phyloP scores from a whole-genome alignment of 805 yeast species.

The Wickerhamiella vanderwaltii region DNA sequence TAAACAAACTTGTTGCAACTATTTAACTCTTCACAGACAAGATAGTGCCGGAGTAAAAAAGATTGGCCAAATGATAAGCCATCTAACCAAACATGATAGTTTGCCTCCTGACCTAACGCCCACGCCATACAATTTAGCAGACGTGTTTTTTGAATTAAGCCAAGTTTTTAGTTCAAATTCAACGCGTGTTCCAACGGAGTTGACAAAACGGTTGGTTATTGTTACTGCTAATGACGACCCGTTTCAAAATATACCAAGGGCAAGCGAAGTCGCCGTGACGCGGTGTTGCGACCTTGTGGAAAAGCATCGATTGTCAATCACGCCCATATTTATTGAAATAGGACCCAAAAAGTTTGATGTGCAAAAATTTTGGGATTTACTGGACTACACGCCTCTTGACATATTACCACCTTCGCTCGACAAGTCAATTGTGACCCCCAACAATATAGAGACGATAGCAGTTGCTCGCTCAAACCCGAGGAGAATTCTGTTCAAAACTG shows the following conservation, averaged over 20 bases:
- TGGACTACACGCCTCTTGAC: conserved; percentile 1
- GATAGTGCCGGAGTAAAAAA: conserved; percentile 15
- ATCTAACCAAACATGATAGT: too few species aligned
- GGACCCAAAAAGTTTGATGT: conserved; percentile 13
- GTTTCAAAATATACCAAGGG: neutral
- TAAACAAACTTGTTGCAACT: conserved; percentile 25
- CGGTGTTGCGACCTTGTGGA: conserved; percentile 18
- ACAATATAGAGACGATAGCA: conserved; percentile 10
- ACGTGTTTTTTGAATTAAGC: conserved; percentile 11
- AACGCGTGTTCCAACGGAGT: conserved; percentile 13
- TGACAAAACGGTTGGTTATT: conserved; percentile 15
- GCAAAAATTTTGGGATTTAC: conserved; percentile 17
- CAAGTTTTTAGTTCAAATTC: conserved; percentile 13
- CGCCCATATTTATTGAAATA: conserved; percentile 17
- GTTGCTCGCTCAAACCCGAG: conserved; percentile 13
- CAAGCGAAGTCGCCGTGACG: conserved; percentile 20
- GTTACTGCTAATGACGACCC: conserved; percentile 20
- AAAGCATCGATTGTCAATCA: conserved; percentile 14
- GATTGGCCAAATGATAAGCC: conserved; percentile 14
- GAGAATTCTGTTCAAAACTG: conserved; percentile 12
- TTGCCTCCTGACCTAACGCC: conserved; percentile 6
- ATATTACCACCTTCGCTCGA: neutral
- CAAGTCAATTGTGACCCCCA: conserved; percentile 9
- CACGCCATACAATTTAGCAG: conserved; percentile 7
- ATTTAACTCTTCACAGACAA: conserved; percentile 16